These are phyloP conservation scores for Alloascoidea africana DNA, from an alignment of 805 yeast genomes.

Conservation along the genomic window DNA sequence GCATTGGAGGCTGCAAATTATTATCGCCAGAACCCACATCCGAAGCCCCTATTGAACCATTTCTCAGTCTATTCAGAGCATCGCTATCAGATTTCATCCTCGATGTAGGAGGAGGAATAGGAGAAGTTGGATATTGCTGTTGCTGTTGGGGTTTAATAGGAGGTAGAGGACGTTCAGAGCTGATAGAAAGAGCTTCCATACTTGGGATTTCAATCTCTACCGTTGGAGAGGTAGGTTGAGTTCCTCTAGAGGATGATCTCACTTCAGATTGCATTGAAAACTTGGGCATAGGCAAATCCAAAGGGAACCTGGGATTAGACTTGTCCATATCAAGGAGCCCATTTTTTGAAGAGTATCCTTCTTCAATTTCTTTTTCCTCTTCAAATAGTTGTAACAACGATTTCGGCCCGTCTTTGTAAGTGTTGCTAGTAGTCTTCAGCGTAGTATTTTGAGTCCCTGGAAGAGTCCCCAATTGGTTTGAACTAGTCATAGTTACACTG, in stretches of 20 bases:
- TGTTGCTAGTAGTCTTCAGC: conserved; percentile 11
- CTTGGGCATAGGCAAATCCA: conserved; percentile 12
- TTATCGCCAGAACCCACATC: conserved; percentile 3
- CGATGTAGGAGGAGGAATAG: conserved; percentile 1
- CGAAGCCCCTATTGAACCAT: conserved; percentile 4
- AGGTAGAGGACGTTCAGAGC: too few species aligned
- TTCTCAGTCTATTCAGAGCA: conserved; percentile 3
- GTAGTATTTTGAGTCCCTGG: conserved; percentile 22
- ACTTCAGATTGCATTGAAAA: conserved; percentile 14
- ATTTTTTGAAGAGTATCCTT: conserved; percentile 8
- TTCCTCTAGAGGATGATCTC: conserved; percentile 2
- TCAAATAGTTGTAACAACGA: conserved; percentile 61
- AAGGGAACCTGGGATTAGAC: conserved; percentile 3
- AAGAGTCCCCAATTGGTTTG: conserved; percentile 13
- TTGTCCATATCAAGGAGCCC: conserved; percentile 10
- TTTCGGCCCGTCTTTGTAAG: conserved; percentile 46
- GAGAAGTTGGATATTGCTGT: conserved; percentile 4
- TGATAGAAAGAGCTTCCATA: conserved; percentile 32
- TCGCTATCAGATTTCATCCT: conserved; percentile 4
- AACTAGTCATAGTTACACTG: conserved; percentile 6
- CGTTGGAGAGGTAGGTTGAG: conserved; percentile 34
- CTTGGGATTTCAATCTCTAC: conserved; percentile 57
- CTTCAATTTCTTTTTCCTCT: conserved; percentile 23
- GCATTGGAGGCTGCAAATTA: conserved; percentile 6
- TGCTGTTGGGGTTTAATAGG: conserved; percentile 2